Conservation (phyloP, 2,329 filamentous ascomycete genomes). For the Fusarium sp. region DNA sequence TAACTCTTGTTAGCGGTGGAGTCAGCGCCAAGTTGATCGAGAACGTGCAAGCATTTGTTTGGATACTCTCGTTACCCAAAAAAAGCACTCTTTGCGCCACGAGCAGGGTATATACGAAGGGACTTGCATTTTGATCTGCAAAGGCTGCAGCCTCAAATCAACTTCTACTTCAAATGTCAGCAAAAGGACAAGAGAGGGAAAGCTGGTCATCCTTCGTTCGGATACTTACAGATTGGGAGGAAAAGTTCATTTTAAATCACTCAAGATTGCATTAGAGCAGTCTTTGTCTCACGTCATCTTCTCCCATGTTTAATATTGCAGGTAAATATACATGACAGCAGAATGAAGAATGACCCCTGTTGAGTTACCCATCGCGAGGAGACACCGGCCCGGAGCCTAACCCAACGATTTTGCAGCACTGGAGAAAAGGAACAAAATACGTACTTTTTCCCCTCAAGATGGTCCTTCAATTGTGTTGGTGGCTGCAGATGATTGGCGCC, state of each 20-base stretch:
- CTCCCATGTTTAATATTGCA: neutral
- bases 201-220: neutral
- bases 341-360: neutral
- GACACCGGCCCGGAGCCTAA: neutral
- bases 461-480: constrained; percentile 2
- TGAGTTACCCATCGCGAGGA: neutral
- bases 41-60: constrained; percentile 27
- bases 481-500: constrained; percentile 23
- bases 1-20: neutral
- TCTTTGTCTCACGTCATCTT: constrained; percentile 22
- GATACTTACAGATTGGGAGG: neutral
- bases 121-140: constrained; percentile 29
- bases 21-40: neutral
- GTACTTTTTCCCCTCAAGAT: neutral
- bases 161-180: neutral
- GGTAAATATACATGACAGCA: constrained; percentile 1
- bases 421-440: neutral
- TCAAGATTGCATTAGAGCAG: constrained; percentile 15
- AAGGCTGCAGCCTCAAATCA: constrained; percentile 9
- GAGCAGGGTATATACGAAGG: constrained; percentile 29
- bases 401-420: neutral
- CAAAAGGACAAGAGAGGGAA: neutral
- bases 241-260: constrained; percentile 5
- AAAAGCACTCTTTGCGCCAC: constrained; percentile 25
- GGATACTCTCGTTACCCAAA: constrained; percentile 26